phyloP scores from a whole-genome alignment of 768 basidiomycete genomes.

The Holtermanniella nyarrowii region DNA sequence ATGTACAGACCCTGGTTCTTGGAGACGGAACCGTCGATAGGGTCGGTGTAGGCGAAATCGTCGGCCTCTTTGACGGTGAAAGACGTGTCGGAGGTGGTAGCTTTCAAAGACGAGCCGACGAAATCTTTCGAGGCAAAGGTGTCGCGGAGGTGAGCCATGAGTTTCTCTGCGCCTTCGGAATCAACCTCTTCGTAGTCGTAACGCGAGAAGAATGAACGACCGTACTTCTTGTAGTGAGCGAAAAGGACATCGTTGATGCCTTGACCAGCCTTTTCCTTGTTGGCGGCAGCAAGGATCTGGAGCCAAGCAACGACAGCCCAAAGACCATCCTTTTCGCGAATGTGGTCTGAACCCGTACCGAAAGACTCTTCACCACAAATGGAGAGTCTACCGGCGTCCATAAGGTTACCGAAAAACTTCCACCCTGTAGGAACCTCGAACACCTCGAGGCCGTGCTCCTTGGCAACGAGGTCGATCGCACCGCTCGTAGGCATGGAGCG shows the following conservation, averaged over 20 bases:
- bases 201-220: constrained; percentile 95
- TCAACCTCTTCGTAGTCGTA: constrained; percentile 99
- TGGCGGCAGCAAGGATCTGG: constrained; percentile 82
- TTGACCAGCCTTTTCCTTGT: constrained; percentile 48
- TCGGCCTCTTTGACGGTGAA: constrained; percentile 69
- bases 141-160: constrained; percentile 67
- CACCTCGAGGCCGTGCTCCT: constrained; percentile 81
- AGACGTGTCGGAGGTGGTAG: constrained; percentile 53
- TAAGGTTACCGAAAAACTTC: constrained; percentile 99
- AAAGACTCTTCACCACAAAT: constrained; percentile 99
- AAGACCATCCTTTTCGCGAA: constrained; percentile 97
- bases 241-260: constrained; percentile 78
- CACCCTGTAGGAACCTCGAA: constrained; percentile 97
- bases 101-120: constrained; percentile 56
- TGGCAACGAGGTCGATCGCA: constrained; percentile 89
- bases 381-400: constrained; percentile 95
- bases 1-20: constrained; percentile 95
- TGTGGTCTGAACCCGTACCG: constrained; percentile 99
- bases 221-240: constrained; percentile 82
- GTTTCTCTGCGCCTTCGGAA: constrained; percentile 74
- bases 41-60: constrained; percentile 95
- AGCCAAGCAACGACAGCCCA: constrained; percentile 98
- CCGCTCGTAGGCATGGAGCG: constrained; percentile 96
- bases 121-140: constrained; percentile 56
- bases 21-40: constrained; percentile 88